Base-by-base conservation (phyloP, 768 basidiomycete species). In the Mycena albidolilacea region DNA sequence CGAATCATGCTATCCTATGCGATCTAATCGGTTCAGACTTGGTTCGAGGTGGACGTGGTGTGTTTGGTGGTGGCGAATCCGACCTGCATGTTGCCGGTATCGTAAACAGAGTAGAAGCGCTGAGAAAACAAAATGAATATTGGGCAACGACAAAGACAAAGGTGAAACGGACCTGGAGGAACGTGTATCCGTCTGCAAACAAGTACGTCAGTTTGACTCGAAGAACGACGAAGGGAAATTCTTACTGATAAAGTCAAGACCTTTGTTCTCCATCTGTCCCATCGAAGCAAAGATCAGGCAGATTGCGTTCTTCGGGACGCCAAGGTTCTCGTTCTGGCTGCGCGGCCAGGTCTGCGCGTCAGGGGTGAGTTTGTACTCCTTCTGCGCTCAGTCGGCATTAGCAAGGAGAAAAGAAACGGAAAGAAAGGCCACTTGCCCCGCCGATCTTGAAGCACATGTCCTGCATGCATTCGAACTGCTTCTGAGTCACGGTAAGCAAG, bases 261-360 rank as follows among this genome's bases (percentile, higher is more conserved):
- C 91, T 48, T 84, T 79, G 4, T 89, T 87, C 14, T 58, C 10
- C 59, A 75, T 72, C 50, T 76, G 77, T 39, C 90, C 90, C 55
- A 91, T 79, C 75, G 90, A 87, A 12, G 84, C 84, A 23, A 86
- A 82, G 76, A 91, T 84, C 67, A 91, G 82, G 76, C 90, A 91
- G 72, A 91, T 91, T 67, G 80, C 79, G 76, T 78, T 76, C 9
- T 80, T 69, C 38, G 80, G 78, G 54, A 90, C 91, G 71, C 91
- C 90, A 30, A 94, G 84, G 38, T 81, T 80, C 14, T 81, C 77
- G 81, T 93, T 92, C 73, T 89, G 82, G 12, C 82, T 76, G 59
- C 90, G 88, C 1, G 91, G 91, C 90, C 91, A 93, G 69, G 91
- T 88, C 83, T 94, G 92, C 5, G 90, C 91, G 77, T 92, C 90